Conservation (phyloP, 768 basidiomycete species). For the Hericium erinaceus region DNA sequence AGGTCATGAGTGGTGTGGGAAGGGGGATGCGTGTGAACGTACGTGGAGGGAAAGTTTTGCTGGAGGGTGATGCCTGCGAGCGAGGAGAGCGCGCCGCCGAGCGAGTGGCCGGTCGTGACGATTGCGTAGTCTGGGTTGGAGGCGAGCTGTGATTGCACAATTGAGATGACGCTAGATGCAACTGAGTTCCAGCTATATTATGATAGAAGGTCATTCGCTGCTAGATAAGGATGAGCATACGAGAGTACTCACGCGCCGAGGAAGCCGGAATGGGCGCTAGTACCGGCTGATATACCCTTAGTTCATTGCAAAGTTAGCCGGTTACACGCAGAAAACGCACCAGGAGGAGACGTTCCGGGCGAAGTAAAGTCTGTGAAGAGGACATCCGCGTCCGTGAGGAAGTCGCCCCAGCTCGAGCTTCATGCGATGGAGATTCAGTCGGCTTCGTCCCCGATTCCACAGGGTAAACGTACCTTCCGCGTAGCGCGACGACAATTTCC, state of each 20-base stretch:
- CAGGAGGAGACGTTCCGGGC: not conserved
- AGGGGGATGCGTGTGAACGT: not conserved
- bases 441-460: too few species aligned
- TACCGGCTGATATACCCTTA: not conserved
- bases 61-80: constrained; percentile 25
- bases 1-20: not conserved
- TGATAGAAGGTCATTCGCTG: not conserved
- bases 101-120: constrained; percentile 23
- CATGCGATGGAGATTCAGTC: too few species aligned
- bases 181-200: not conserved
- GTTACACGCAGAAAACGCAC: not conserved
- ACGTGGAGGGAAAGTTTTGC: not conserved
- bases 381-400: not conserved
- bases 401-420: not conserved
- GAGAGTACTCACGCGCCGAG: not conserved
- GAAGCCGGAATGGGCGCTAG: not conserved
- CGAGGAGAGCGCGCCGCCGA: constrained; percentile 29
- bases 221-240: not conserved
- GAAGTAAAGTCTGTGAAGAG: not conserved
- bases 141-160: not conserved
- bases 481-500: constrained; percentile 34
- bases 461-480: constrained; percentile 21
- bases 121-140: constrained; percentile 22
- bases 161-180: not conserved
- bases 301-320: not conserved